A percentile compares a stretch with the other conserved stretches of the same genome.
Conservation (phyloP, 2,329 filamentous ascomycete genomes). For the Beauveria brongniartii region DNA sequence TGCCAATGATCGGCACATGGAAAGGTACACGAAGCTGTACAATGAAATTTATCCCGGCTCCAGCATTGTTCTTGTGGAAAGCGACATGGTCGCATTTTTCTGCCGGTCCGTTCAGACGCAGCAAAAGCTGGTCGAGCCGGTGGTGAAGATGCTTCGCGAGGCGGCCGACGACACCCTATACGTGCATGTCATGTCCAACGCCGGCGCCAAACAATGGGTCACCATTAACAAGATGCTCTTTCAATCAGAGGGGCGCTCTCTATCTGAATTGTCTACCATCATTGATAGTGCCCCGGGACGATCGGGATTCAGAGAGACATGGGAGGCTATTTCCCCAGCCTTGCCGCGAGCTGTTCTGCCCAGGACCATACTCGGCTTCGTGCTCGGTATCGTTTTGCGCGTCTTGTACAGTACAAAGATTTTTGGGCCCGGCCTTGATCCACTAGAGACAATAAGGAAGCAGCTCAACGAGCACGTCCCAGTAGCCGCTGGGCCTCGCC, state of each 20-base stretch:
- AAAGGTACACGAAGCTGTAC: background rate
- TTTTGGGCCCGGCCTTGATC: background rate
- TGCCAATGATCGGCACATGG: background rate
- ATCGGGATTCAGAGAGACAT: background rate
- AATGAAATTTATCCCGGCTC: background rate
- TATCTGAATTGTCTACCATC: background rate
- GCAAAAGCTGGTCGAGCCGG: background rate
- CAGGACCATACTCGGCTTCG: background rate
- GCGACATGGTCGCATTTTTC: background rate
- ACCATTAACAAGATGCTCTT: background rate
- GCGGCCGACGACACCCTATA: background rate
- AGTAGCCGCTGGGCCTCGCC: background rate
- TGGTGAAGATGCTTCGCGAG: background rate
- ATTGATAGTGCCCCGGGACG: background rate
- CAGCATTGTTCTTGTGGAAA: background rate
- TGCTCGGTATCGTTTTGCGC: background rate
- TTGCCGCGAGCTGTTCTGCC: background rate
- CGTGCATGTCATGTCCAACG: background rate
- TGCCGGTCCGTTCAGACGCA: background rate
- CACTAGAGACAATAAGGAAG: background rate
- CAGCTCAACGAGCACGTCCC: background rate
- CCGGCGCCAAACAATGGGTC: background rate
- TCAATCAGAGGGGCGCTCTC: background rate
- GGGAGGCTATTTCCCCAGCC: background rate
- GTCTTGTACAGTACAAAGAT: background rate